Evolutionary conservation across 2,329 filamentous ascomycete species (phyloP), one percentile per base, ranked within the genome.

Genomic region (Teratosphaeria nubilosa): DNA sequence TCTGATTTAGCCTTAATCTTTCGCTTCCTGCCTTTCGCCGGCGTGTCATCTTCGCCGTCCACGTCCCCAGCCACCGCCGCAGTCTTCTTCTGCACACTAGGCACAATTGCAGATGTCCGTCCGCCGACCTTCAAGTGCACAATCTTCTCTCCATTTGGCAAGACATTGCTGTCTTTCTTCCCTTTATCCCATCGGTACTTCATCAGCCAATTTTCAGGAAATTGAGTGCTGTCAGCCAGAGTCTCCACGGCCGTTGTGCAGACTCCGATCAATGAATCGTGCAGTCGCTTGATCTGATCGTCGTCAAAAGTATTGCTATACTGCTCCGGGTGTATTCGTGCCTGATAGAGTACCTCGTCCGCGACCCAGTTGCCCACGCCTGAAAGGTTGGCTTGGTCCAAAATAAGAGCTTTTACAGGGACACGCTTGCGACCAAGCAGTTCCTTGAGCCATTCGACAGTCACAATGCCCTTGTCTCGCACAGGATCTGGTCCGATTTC

Each of bases 331-430:
- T 99, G 92, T 16, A 97, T 81, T 54, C 82, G 85, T 5, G 94
- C 88, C 65, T 97, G 86, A 68, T 91, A 99, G 55, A 99, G 77
- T 6, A 96, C 86, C 72, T 99, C 94, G 69, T 99, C 94, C 75
- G 87, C 91, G 56, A 99, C 92, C 92, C 92, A 99, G 70, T 97
- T 97, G 0, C 94, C 94, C 62, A 99, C 89, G 7, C 94, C 94
- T 67, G 88, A 94, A 61, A 97, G 88, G 70, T 88, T 88, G 20
- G 84, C 81, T 73, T 99, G 94, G 69, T 97, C 90, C 3, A 97
- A 79, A 13, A 99, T 77, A 22, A 96, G 78, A 0, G 91, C 89
- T 72, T 97, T 97, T 63, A 97, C 82, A 0, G 92, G 91, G 0
- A 96, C 88, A 66, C 84, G 89, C 57, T 92, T 91, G 58, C 80